A percentile compares a stretch with the other conserved stretches of the same genome.
phyloP scores from a whole-genome alignment of 2,329 filamentous ascomycete genomes.

The Trichoderma hamatum region DNA sequence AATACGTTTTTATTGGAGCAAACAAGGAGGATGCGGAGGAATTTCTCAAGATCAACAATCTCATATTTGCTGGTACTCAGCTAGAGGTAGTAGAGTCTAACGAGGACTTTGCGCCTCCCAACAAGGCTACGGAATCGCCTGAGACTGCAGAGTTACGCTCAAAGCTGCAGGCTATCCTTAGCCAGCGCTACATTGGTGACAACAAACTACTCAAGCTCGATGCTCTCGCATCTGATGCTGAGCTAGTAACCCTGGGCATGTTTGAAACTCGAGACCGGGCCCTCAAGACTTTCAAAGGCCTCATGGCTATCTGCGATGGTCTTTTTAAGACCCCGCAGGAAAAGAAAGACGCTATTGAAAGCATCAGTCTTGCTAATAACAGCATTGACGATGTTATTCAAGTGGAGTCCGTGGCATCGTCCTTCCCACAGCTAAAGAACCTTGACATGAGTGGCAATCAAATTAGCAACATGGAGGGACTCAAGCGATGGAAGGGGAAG shows the following conservation, averaged over 20 bases:
- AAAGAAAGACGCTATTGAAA: slow-evolving; percentile 77
- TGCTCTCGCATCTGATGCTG: slow-evolving; percentile 71
- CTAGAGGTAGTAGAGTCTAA: slow-evolving; percentile 59
- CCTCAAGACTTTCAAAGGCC: slow-evolving; percentile 86
- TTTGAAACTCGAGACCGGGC: slow-evolving; percentile 72
- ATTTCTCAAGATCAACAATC: slow-evolving; percentile 69
- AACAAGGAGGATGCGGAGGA: slow-evolving; percentile 65
- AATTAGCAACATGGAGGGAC: slow-evolving; percentile 66
- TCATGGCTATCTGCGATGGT: slow-evolving; percentile 83
- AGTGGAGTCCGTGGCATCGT: slow-evolving; percentile 74
- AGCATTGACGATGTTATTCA: slow-evolving; percentile 71
- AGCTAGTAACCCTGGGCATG: slow-evolving; percentile 73
- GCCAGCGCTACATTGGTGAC: slow-evolving; percentile 70
- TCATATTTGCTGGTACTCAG: slow-evolving; percentile 66
- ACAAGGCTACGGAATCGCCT: slow-evolving; percentile 51
- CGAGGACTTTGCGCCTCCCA: slow-evolving; percentile 42
- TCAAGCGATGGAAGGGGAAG: slow-evolving; percentile 77
- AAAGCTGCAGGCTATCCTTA: slow-evolving; percentile 71
- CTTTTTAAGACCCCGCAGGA: slow-evolving; percentile 72
- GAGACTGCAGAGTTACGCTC: slow-evolving; percentile 64
- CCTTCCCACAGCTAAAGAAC: slow-evolving; percentile 83
- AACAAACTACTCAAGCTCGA: slow-evolving; percentile 82
- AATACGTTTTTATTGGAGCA: slow-evolving; percentile 69
- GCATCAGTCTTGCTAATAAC: slow-evolving; percentile 82
- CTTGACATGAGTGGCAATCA: slow-evolving; percentile 87